Conservation (phyloP, 73 alveolate genomes). For the Breviolum minutum region DNA sequence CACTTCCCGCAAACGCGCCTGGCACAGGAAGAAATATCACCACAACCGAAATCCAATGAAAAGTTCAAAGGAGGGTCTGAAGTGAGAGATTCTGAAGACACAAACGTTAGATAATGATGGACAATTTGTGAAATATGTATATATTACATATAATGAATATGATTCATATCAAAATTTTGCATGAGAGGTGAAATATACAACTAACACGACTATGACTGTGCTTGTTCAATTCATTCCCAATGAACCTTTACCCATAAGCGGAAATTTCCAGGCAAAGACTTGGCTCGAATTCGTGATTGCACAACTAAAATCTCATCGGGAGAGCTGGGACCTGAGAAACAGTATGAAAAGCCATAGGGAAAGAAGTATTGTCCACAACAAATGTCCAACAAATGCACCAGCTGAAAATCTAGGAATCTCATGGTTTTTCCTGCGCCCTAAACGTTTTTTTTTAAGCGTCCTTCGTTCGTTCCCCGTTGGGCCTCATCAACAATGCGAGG, state of each 20-base stretch:
- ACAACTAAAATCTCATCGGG: too few species aligned
- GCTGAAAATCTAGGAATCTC: not conserved
- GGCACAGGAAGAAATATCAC: not conserved
- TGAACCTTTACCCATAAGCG: too few species aligned
- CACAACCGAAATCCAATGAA: too few species aligned
- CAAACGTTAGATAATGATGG: too few species aligned
- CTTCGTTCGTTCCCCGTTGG: not conserved
- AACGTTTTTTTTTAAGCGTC: not conserved
- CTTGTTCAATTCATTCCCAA: too few species aligned
- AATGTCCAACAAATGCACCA: not conserved
- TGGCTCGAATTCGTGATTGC: too few species aligned
- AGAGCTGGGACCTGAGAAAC: too few species aligned
- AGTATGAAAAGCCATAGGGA: not conserved
- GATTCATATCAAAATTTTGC: not conserved
- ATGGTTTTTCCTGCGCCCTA: not conserved
- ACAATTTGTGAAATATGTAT: not conserved
- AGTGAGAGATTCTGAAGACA: too few species aligned
- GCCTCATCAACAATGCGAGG: conserved; percentile 42
- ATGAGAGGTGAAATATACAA: not conserved
- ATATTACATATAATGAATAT: not conserved
- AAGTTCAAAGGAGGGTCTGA: too few species aligned
- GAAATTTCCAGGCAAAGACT: too few species aligned
- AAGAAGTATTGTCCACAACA: not conserved
- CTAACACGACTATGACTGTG: too few species aligned
- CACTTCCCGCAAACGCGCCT: conserved; percentile 52